Evolutionary conservation across 108 stramenopile species (phyloP).

Genomic region (Chaetoceros tenuissimus): DNA sequence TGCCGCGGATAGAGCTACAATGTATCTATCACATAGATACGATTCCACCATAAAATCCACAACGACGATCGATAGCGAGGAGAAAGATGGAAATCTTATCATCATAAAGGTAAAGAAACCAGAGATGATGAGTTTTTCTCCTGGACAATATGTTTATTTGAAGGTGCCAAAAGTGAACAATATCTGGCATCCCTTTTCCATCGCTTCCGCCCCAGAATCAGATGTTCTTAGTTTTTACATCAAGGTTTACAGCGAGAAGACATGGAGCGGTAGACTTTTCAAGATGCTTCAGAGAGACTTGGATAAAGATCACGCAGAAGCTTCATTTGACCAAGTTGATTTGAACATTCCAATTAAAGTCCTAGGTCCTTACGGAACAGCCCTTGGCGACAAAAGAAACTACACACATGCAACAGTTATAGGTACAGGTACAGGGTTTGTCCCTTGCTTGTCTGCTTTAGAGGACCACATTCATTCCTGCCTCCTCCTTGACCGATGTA

Average conservation of each 20-base stretch:
- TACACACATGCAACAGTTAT: slow-evolving; percentile 27
- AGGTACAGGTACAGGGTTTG: slow-evolving; percentile 31
- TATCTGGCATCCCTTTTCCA: slow-evolving; percentile 36
- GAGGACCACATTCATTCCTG: too few relatives aligned
- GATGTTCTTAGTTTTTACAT: slow-evolving; percentile 29
- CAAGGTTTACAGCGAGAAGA: slow-evolving; percentile 15
- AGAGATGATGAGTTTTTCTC: too few relatives aligned
- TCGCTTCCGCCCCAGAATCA: slow-evolving; percentile 26
- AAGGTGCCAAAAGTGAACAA: slow-evolving; percentile 10
- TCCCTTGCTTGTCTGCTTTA: too few relatives aligned
- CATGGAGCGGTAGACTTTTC: slow-evolving; percentile 3
- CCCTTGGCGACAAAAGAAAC: slow-evolving; percentile 12
- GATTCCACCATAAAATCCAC: slow-evolving; percentile 8
- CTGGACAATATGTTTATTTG: too few relatives aligned
- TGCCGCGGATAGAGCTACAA: slow-evolving; percentile 27
- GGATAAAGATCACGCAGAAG: not conserved
- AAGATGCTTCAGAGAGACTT: slow-evolving; percentile 1
- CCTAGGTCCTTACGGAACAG: slow-evolving; percentile 38
- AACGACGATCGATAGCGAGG: slow-evolving; percentile 5
- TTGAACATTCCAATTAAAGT: slow-evolving; percentile 13
- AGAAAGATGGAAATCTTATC: slow-evolving; percentile 21
- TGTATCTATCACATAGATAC: slow-evolving; percentile 30
- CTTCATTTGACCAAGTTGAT: not conserved
- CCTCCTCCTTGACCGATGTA: too few relatives aligned
- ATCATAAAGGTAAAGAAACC: slow-evolving; percentile 29